phyloP scores from a whole-genome alignment of 306 rosid genomes.

The Trifolium pratense region DNA sequence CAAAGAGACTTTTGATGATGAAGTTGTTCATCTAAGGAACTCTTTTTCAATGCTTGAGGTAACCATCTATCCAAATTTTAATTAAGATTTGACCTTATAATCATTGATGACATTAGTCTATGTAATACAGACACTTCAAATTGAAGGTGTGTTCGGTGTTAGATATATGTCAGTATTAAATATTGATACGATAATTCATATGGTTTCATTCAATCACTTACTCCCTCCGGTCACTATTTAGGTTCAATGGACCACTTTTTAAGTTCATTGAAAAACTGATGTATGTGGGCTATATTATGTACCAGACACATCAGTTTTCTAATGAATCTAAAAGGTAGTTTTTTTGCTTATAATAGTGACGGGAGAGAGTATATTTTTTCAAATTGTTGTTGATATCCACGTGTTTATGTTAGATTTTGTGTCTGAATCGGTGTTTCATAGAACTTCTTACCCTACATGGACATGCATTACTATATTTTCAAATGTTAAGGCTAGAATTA shows the following conservation, averaged over 20 bases:
- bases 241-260: too few relatives aligned
- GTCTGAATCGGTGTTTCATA: background rate
- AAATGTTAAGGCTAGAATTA: background rate
- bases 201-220: background rate
- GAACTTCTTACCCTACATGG: background rate
- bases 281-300: too few relatives aligned
- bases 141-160: background rate
- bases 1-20: conserved; percentile 89
- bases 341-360: too few relatives aligned
- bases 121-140: background rate
- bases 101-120: background rate
- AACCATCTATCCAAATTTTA: conserved; percentile 7
- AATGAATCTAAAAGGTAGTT: too few relatives aligned
- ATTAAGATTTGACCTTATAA: background rate
- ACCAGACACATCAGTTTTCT: too few relatives aligned
- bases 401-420: background rate
- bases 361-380: background rate
- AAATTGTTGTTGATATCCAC: background rate
- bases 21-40: conserved; percentile 85
- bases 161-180: background rate
- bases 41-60: conserved; percentile 97
- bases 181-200: background rate
- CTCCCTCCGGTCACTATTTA: too few relatives aligned
- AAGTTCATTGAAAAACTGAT: too few relatives aligned
- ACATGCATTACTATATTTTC: background rate